Base-by-base conservation (phyloP, 176 grass and related monocot genomes). In the Alopecurus myosuroides region DNA sequence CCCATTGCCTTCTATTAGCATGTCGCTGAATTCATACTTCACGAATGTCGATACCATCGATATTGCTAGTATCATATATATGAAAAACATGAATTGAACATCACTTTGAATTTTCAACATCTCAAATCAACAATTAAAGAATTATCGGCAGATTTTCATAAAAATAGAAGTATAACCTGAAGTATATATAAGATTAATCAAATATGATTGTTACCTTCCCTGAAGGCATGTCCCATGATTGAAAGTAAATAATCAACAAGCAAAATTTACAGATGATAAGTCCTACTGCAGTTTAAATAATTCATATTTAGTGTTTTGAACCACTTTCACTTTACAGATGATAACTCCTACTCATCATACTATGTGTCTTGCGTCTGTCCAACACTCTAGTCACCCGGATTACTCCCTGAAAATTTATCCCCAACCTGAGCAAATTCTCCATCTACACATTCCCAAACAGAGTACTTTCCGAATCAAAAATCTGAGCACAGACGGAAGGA, bases 1-100 rank as follows among this genome's bases (percentile, higher is more conserved):
- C 97, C 97, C 97, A 98, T 86, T 98, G 97, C 93, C 93, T 85
- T 99, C 97, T 89, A 92, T 92, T 45, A 99, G 83, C 91, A 95
- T 99, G 86, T 99, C 97, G 42, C 84, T 89, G 81, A 99, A 96
- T 83, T 94, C 42, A 88, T 99, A 99, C 78, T 99, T 99, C 69
- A 96, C 88, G 12, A 99, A 95, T 76, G 91, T 99, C 0, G 91
- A 92, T 39, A 95, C 78, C 29, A 93, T 98, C 14, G 93, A 95
- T 81, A 91, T 96, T 76, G 93, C 93, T 69, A 99, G 88, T 73
- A 99, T 99, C 83, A 94, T 92, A 76, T 99, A 99, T 87, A 93
- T 99, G 88, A 72, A 84, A 34, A 64, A 85, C 33, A 89, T 10
- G 30, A 82, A 75, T 74, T 82, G 26, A 40, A 76, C 8, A 68